phyloP scores from a whole-genome alignment of 352 stramenopile species.

The Achlya hypogyna region DNA sequence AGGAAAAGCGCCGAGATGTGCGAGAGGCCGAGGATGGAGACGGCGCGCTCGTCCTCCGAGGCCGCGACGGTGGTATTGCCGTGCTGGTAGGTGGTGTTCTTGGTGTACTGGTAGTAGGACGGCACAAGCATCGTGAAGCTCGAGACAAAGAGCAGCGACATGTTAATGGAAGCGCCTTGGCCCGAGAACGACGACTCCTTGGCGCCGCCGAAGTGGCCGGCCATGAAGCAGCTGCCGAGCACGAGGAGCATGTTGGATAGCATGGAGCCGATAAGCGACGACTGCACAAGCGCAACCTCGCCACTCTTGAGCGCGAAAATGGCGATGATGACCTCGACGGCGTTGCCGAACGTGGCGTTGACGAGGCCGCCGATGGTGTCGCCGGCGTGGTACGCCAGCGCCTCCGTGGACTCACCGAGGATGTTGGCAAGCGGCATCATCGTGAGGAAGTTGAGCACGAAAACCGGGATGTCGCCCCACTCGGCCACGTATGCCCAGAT shows the following conservation, averaged over 20 bases:
- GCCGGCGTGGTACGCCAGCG: conserved; percentile 93
- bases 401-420: conserved; percentile 95
- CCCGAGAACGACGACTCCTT: conserved; percentile 91
- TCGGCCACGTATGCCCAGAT: conserved; percentile 43
- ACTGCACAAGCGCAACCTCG: conserved; percentile 94
- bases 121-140: conserved; percentile 92
- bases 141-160: conserved; percentile 89
- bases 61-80: conserved; percentile 41
- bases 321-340: conserved; percentile 94
- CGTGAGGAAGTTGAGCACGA: conserved; percentile 94
- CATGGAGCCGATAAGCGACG: conserved; percentile 94
- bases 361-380: conserved; percentile 96
- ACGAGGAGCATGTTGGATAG: conserved; percentile 97
- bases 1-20: conserved; percentile 72
- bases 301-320: conserved; percentile 89
- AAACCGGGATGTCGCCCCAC: conserved; percentile 80
- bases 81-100: conserved; percentile 39
- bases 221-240: conserved; percentile 93
- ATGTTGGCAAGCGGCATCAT: conserved; percentile 94
- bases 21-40: conserved; percentile 51
- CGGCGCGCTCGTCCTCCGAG: conserved; percentile 56
- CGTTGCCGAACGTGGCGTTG: conserved; percentile 98
- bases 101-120: conserved; percentile 83
- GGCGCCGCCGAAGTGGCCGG: conserved; percentile 52
- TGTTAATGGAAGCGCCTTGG: conserved; percentile 87